Conservation (phyloP, 371 early-diverging fungal species). For the Haplosporangium sp. region DNA sequence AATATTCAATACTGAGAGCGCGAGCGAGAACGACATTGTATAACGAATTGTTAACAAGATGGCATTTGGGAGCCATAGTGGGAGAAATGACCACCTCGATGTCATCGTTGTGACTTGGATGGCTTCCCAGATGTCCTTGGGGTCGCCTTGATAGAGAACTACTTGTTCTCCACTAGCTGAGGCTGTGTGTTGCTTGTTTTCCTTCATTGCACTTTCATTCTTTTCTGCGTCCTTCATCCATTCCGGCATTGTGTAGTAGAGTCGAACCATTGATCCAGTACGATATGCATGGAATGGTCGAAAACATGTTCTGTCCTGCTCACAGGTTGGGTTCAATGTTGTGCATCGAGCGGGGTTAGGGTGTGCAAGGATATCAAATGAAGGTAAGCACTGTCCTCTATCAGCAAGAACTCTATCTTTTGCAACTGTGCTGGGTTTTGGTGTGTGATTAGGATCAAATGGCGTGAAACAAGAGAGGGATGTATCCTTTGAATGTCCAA, state of each 20-base stretch:
- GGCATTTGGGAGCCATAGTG: constrained; percentile 65
- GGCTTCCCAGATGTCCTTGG: constrained; percentile 52
- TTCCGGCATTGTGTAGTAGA: constrained; percentile 59
- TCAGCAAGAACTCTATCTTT: constrained; percentile 26
- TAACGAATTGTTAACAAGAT: constrained; percentile 61
- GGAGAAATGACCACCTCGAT: constrained; percentile 69
- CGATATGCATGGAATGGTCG: constrained; percentile 68
- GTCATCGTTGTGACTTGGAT: constrained; percentile 74
- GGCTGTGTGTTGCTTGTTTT: neutral
- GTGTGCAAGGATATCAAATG: constrained; percentile 29
- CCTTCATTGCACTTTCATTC: neutral
- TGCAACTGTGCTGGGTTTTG: constrained; percentile 6
- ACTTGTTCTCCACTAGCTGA: constrained; percentile 4
- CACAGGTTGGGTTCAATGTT: constrained; percentile 8
- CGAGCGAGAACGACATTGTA: constrained; percentile 80
- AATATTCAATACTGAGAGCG: constrained; percentile 82
- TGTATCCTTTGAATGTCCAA: constrained; percentile 63
- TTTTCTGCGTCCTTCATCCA: constrained; percentile 68
- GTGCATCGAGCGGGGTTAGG: constrained; percentile 20
- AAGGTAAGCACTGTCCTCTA: constrained; percentile 39
- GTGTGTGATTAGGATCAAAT: constrained; percentile 16
- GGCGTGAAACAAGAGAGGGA: constrained; percentile 66
- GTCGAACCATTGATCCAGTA: constrained; percentile 66
- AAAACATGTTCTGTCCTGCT: constrained; percentile 59
- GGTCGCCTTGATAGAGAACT: constrained; percentile 35